phyloP scores from a whole-genome alignment of 2,329 filamentous ascomycete genomes.

The Lasiodiplodia hormozganensis region DNA sequence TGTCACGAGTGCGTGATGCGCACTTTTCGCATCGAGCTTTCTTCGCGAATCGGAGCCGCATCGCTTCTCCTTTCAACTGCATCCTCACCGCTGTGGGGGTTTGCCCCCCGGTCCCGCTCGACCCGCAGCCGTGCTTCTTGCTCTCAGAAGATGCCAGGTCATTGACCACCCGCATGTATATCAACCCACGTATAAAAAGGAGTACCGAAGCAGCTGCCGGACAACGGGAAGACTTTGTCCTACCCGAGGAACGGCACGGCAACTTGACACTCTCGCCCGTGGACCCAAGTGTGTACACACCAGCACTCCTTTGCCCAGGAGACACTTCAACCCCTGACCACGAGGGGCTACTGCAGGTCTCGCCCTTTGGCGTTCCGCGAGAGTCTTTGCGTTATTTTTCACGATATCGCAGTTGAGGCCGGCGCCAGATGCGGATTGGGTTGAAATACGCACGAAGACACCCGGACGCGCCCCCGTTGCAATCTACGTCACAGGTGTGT shows the following conservation, averaged over 20 bases:
- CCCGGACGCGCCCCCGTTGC: background rate
- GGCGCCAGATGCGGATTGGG: background rate
- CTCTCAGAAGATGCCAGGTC: background rate
- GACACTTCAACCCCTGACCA: background rate
- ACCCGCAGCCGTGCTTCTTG: background rate
- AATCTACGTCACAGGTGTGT: too few relatives aligned
- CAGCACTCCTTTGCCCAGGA: background rate
- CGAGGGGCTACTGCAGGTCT: background rate
- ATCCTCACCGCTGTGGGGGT: conserved; percentile 20
- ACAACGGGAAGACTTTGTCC: background rate
- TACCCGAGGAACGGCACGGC: background rate
- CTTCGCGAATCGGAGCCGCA: conserved; percentile 15
- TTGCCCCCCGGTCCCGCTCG: background rate
- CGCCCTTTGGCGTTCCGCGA: background rate
- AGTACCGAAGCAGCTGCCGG: background rate
- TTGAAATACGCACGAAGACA: background rate
- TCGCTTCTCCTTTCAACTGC: conserved; percentile 2
- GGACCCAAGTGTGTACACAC: background rate
- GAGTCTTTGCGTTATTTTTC: background rate
- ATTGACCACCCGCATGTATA: background rate
- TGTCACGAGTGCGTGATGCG: conserved; percentile 21
- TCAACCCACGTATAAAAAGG: background rate
- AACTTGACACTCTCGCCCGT: background rate
- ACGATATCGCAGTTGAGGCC: background rate
- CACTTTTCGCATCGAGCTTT: conserved; percentile 14